Conservation (phyloP, 2,329 filamentous ascomycete species). For the Cercospora janseana region DNA sequence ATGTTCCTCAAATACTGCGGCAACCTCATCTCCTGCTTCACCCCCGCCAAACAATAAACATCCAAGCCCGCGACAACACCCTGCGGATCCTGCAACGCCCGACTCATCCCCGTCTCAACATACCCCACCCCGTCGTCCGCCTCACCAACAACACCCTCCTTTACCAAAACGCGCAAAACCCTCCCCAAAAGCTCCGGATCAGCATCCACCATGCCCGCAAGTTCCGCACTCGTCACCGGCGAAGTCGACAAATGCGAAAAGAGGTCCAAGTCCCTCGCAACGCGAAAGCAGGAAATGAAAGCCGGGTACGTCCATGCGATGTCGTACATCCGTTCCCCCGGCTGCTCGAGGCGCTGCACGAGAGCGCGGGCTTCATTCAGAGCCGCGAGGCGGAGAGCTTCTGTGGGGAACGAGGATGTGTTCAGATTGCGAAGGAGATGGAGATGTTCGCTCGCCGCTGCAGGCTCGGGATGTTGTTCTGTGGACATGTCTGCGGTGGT, state of each 20-base stretch:
- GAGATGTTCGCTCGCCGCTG: neutral
- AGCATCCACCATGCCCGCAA: conserved; percentile 14
- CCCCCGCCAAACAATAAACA: conserved; percentile 15
- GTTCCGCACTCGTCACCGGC: neutral
- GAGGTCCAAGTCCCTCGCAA: conserved; percentile 15
- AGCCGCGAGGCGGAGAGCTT: conserved; percentile 6
- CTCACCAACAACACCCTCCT: conserved; percentile 14
- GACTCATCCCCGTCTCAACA: conserved; percentile 12
- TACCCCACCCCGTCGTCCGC: conserved; percentile 13
- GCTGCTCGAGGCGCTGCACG: conserved; percentile 17
- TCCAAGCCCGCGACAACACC: conserved; percentile 19
- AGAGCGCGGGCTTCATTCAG: conserved; percentile 18
- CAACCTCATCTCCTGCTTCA: conserved; percentile 11
- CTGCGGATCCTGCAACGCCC: conserved; percentile 14
- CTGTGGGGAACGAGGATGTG: conserved; percentile 15
- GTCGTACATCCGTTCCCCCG: conserved; percentile 22
- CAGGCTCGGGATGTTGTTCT: neutral
- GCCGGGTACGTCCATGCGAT: conserved; percentile 16
- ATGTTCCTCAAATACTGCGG: conserved; percentile 18
- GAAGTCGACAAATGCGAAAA: conserved; percentile 10
- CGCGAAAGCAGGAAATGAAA: conserved; percentile 9
- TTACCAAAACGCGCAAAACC: conserved; percentile 18
- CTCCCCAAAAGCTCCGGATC: conserved; percentile 19
- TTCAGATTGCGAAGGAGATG: neutral
- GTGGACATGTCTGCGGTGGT: neutral